phyloP scores from a whole-genome alignment of 2,329 filamentous ascomycete genomes.

The Neoascochyta sp. region DNA sequence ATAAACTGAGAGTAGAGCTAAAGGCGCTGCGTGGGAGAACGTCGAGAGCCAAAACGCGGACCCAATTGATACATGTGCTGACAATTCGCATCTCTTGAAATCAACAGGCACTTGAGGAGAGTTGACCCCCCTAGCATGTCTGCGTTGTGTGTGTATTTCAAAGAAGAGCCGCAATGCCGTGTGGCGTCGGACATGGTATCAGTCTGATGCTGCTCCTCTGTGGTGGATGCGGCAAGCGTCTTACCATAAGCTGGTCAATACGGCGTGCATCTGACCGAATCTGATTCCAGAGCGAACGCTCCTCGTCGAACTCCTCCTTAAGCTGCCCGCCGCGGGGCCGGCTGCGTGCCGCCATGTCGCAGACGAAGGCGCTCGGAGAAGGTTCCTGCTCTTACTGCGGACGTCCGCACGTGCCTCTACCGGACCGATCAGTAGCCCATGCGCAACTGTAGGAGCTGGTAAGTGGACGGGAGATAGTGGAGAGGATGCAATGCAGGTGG shows the following conservation, averaged over 20 bases:
- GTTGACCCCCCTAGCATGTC: no score
- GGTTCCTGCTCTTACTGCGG: slow-evolving; percentile 6
- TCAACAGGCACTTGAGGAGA: no score
- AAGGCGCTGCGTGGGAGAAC: not conserved
- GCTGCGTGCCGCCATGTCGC: slow-evolving; percentile 46
- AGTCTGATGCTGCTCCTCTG: no score
- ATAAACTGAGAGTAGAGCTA: no score
- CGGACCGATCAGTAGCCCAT: slow-evolving; percentile 3
- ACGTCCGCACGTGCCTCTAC: slow-evolving; percentile 7
- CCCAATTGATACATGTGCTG: no score
- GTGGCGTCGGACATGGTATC: no score
- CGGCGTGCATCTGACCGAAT: slow-evolving; percentile 45
- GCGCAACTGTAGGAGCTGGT: slow-evolving; percentile 6
- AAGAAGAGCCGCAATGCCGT: no score
- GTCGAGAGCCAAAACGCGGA: no score
- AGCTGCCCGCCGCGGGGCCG: slow-evolving; percentile 42
- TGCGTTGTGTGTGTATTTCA: no score
- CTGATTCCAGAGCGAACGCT: slow-evolving; percentile 48
- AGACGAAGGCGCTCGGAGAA: slow-evolving; percentile 4
- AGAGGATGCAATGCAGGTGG: slow-evolving; percentile 4
- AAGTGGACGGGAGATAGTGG: slow-evolving; percentile 1
- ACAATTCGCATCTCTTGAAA: no score
- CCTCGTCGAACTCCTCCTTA: slow-evolving; percentile 51
- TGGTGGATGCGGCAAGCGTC: no score
- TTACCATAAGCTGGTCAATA: slow-evolving; percentile 48